These are phyloP conservation scores for Paraphaeosphaeria sporulosa DNA, from an alignment of 2,329 filamentous ascomycete species.

Conservation along the genomic window DNA sequence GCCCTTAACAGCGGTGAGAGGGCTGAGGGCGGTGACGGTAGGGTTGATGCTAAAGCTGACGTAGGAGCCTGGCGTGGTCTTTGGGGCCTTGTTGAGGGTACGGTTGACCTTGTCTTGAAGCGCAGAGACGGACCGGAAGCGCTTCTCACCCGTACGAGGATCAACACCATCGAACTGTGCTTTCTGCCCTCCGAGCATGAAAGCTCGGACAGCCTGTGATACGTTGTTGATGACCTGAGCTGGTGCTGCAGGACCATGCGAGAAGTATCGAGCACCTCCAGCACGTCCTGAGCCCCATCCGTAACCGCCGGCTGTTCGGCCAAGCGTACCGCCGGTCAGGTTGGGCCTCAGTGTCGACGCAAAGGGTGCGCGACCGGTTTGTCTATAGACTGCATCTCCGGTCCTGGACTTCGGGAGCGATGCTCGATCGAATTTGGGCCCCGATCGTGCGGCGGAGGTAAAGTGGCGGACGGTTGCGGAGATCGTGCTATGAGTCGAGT, in stretches of 20 bases:
- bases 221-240: constrained; percentile 95
- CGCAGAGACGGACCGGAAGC: constrained; percentile 78
- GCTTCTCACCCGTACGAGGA: constrained; percentile 72
- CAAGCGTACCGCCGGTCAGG: constrained; percentile 84
- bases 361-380: constrained; percentile 82
- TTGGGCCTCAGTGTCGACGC: constrained; percentile 89
- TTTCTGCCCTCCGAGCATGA: constrained; percentile 90
- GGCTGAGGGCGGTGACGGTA: constrained; percentile 85
- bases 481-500: constrained; percentile 63
- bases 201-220: constrained; percentile 89
- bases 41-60: constrained; percentile 90
- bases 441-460: constrained; percentile 53
- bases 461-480: constrained; percentile 59
- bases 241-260: constrained; percentile 82
- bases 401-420: constrained; percentile 65
- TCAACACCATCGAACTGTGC: constrained; percentile 83
- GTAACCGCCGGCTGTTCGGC: constrained; percentile 91
- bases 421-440: constrained; percentile 58
- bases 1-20: constrained; percentile 67
- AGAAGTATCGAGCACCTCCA: constrained; percentile 85
- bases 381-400: constrained; percentile 64
- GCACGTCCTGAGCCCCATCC: constrained; percentile 72
- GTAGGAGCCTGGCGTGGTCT: constrained; percentile 74
- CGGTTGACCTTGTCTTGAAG: constrained; percentile 76
- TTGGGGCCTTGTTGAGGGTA: constrained; percentile 68